Conservation (phyloP, 1,139 yeast genomes). For the Debaryomyces nepalensis region DNA sequence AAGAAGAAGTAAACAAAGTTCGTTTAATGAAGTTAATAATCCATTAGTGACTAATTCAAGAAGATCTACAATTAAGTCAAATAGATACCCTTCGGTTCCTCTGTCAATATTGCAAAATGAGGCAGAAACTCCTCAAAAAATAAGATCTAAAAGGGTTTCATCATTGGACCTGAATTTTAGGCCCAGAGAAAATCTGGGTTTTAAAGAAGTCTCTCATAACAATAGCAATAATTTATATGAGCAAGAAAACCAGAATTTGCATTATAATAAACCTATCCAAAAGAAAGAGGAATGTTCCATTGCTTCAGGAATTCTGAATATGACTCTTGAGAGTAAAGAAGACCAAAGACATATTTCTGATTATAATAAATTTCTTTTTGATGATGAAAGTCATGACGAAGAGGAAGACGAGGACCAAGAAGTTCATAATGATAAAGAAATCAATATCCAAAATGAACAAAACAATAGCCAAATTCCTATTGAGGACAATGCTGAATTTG, state of each 20-base stretch:
- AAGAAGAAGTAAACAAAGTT: background rate
- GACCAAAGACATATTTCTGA: conserved; percentile 38
- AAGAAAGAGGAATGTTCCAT: conserved; percentile 17
- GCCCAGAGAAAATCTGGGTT: conserved; percentile 25
- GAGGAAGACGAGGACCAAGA: conserved; percentile 18
- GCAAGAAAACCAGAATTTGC: conserved; percentile 5
- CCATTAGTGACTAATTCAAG: conserved; percentile 37
- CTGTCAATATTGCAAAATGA: conserved; percentile 18
- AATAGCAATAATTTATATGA: conserved; percentile 19
- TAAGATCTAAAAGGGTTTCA: conserved; percentile 22
- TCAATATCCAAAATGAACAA: conserved; percentile 14
- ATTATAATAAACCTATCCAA: background rate
- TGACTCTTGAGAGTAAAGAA: conserved; percentile 20
- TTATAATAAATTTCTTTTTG: conserved; percentile 37
- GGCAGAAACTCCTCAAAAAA: conserved; percentile 1
- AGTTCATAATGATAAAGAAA: conserved; percentile 15
- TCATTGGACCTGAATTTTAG: conserved; percentile 35
- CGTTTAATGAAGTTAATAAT: conserved; percentile 20
- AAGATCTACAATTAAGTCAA: conserved; percentile 39
- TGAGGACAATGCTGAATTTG: conserved; percentile 3
- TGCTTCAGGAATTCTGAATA: conserved; percentile 19
- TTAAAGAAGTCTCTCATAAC: too few species aligned
- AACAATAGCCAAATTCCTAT: conserved; percentile 3
- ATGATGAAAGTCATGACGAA: conserved; percentile 24
- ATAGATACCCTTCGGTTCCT: conserved; percentile 45